Evolutionary conservation across 441 rosid genomes (phyloP).

Genomic region (Codiaeum variegatum): DNA sequence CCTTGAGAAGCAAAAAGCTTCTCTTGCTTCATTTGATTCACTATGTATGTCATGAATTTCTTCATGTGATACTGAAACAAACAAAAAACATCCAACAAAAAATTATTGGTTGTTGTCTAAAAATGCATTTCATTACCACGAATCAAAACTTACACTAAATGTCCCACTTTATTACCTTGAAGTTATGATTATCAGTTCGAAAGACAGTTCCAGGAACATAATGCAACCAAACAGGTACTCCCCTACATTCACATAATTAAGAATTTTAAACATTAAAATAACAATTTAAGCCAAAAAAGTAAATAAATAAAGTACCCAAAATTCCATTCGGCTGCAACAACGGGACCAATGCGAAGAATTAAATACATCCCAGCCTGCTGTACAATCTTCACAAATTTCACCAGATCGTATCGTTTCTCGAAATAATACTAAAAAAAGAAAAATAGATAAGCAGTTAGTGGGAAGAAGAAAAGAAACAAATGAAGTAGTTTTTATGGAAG

Average conservation of each 20-base stretch:
- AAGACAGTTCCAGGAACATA: conserved; percentile 81
- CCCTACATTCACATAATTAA: conserved; percentile 37
- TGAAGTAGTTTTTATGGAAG: not conserved
- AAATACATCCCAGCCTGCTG: conserved; percentile 83
- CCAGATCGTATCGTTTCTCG: conserved; percentile 74
- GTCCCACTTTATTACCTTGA: conserved; percentile 49
- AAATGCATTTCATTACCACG: too few relatives aligned
- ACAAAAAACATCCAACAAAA: not conserved
- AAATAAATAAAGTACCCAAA: conserved; percentile 48
- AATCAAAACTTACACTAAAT: not conserved
- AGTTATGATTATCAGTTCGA: conserved; percentile 77
- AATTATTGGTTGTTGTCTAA: not conserved
- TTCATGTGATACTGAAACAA: conserved; percentile 70
- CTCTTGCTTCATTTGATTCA: conserved; percentile 79
- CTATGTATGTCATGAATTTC: conserved; percentile 67
- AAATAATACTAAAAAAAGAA: conserved; percentile 55
- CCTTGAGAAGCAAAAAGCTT: conserved; percentile 94
- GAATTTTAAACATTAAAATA: conserved; percentile 4
- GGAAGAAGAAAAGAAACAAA: not conserved
- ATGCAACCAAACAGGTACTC: conserved; percentile 93
- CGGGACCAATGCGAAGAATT: conserved; percentile 92
- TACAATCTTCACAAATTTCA: conserved; percentile 81
- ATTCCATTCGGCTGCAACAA: conserved; percentile 95
- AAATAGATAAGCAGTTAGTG: not conserved
- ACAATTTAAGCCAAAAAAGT: not conserved